These are phyloP conservation scores for Sorghum bicolor DNA, from an alignment of 176 grass and related monocot species.

Conservation along the genomic window Sorghum_bicolor_NCBIv3 NC_012872.2:62734501-62735000, in stretches of 20 bases:
- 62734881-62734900: conserved; percentile 60
- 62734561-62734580: neutral
- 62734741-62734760: conserved; percentile 47
- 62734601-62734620: neutral
- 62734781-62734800: conserved; percentile 87
- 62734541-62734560: conserved; percentile 87
- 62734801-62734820: conserved; percentile 98
- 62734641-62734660: neutral
- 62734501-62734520: conserved; percentile 89
- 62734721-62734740: conserved; percentile 56
- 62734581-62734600: neutral
- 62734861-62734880: conserved; percentile 80
- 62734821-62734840: conserved; percentile 92
- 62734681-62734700: conserved; percentile 63
- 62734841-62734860: conserved; percentile 60
- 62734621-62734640: neutral
- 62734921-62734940: conserved; percentile 74
- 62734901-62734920: conserved; percentile 57
- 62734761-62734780: conserved; percentile 76
- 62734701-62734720: conserved; percentile 71
- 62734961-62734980: conserved; percentile 83
- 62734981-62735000: conserved; percentile 84
- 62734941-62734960: conserved; percentile 85
- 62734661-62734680: conserved; percentile 45
- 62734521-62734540: conserved; percentile 86